Base-by-base conservation (phyloP, 352 stramenopile species). In the Pythium volutum region DNA sequence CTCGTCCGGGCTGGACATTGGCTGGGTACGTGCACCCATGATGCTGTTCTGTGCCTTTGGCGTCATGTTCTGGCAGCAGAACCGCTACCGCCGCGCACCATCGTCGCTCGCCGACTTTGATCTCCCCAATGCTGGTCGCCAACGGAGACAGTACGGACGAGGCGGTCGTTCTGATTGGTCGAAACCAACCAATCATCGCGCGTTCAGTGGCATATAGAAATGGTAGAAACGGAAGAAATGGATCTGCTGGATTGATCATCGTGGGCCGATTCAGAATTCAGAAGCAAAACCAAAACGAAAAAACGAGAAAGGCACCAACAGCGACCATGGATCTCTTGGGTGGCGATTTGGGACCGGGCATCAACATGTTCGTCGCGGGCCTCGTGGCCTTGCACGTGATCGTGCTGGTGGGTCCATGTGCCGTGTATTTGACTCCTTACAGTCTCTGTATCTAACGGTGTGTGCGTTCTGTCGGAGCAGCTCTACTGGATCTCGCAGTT, bases 301-400 rank as follows among this genome's bases (percentile, higher is more conserved):
- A 14, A 48, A 22, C 7, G 5, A 51, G 11, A 25, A 8, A 39
- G 26, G n/a, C 11, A 23, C 46, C 22, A 25, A 18, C 26, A 22
- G 26, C 33, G 41, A 69, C 16, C 1, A 65, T 67, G 61, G 66
- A 62, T 56, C 43, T 73, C 15, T 53, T 74, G n/a, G 61, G 61
- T 22, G 42, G 56, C 55, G 68, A 72, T 41, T 55, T 77, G 11
- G 69, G 70, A 16, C 20, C 62, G 22, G 62, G 64, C 49, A 62
- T 93, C 38, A 91, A 90, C 57, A 75, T 82, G 67, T 72, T 93
- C 39, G 74, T 93, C 47, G 71, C 52, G 16, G 74, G 73, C 49
- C 82, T 93, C 50, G 76, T 91, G 52, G 80, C 68, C 36, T 63
- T 91, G 39, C 84, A 93, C 67, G 62, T 93, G 47, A 70, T 91